Base-by-base conservation (phyloP, 768 basidiomycete genomes). In the Gyrodon lividus region DNA sequence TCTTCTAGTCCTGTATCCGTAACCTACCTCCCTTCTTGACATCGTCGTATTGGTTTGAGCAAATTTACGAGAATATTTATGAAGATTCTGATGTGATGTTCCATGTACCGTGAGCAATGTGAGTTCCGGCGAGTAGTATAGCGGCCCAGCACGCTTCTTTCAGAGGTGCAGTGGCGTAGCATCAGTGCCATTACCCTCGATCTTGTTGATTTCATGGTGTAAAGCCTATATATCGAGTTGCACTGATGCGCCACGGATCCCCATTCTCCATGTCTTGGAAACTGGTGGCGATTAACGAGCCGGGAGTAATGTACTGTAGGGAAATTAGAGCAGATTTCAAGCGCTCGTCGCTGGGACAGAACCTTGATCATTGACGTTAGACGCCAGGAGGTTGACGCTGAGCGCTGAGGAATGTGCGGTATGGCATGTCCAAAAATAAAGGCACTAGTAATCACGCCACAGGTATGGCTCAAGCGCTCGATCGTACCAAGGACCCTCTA, bases 1-100 rank as follows among this genome's bases (percentile, higher is more conserved):
- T 44, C 52, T 50, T 60, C 45, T 59, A 64, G 64, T 57, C 58
- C 42, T 72, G 70, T 74, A 73, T 70, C 60, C 57, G 47, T 74
- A 69, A 51, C 52, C 42, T 58, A 60, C 51, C 48, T 46, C 46
- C 39, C 48, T 52, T 50, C 58, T 52, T 61, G 56, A 35, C 34
- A 46, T 47, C n/a, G 35, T 64, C 52, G 59, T 56, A 50, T 47
- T 35, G 42, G 42, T 43, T 46, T 46, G 65, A 55, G 51, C 52
- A 42, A 58, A 59, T n/a, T n/a, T 56, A 55, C 44, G 58, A 58
- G 56, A 57, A 52, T 64, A 62, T 68, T 71, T 71, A 70, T 64
- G 52, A 34, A 26, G 17, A 16, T 42, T 50, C 24, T 35, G 10
- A 17, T 26, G 19, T 6, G 6, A 7, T 14, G 30, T 6, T n/a